These are phyloP conservation scores for Fusarium sp. DNA, from an alignment of 2,329 filamentous ascomycete genomes.

Conservation along the genomic window DNA sequence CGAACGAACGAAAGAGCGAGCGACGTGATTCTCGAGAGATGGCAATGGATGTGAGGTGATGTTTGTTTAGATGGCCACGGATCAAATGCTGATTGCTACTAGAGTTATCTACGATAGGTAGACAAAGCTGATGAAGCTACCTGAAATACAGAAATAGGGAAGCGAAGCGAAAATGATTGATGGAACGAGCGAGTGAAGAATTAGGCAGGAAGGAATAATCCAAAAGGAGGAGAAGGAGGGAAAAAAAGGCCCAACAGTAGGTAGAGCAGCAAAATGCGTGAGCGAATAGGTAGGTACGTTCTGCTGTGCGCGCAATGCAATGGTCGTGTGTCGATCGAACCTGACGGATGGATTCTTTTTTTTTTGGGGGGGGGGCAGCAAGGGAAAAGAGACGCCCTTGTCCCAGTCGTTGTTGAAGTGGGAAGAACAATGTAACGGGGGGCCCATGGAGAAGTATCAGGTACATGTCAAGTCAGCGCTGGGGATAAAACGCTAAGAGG, in stretches of 20 bases:
- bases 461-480: conserved; percentile 12
- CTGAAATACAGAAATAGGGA: conserved; percentile 29
- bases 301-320: conserved; percentile 12
- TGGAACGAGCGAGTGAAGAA: conserved; percentile 25
- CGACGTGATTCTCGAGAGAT: conserved; percentile 30
- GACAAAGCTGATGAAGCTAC: conserved; percentile 20
- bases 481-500: neutral
- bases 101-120: conserved; percentile 6
- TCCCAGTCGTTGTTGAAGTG: conserved; percentile 7
- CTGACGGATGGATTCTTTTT: conserved; percentile 26
- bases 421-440: conserved; percentile 7
- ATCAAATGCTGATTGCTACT: conserved; percentile 22
- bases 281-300: conserved; percentile 14
- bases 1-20: conserved; percentile 30
- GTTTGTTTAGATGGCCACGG: conserved; percentile 18
- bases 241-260: conserved; percentile 16
- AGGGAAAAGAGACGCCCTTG: conserved; percentile 9
- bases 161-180: conserved; percentile 25
- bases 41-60: conserved; percentile 3
- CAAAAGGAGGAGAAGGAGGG: neutral
- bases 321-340: conserved; percentile 35
- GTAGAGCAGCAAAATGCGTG: conserved; percentile 28
- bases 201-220: conserved; percentile 4
- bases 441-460: conserved; percentile 14
- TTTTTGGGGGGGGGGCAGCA: neutral